phyloP scores from a whole-genome alignment of 179 eudicot genomes.

The Silene vulgaris region DNA sequence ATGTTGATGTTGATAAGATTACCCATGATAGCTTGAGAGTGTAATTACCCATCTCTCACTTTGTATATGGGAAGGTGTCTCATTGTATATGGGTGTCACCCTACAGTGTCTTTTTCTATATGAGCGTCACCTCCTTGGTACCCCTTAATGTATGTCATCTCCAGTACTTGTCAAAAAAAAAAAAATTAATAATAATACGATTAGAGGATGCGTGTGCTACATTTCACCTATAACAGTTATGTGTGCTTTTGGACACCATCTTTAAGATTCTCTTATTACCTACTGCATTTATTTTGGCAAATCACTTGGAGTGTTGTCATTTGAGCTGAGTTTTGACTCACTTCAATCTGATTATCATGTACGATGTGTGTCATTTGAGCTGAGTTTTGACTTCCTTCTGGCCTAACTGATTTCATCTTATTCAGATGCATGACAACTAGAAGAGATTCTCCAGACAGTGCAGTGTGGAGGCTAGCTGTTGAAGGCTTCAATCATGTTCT shows the following conservation, averaged over 20 bases:
- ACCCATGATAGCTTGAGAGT: background rate
- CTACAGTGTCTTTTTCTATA: no score
- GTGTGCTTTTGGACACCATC: background rate
- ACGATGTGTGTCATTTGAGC: background rate
- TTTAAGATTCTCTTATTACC: slow-evolving; percentile 6
- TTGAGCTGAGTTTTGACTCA: no score
- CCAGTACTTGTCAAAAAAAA: no score
- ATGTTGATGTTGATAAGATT: background rate
- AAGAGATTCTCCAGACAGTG: slow-evolving; percentile 85
- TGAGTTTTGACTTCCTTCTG: background rate
- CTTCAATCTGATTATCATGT: background rate
- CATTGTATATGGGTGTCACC: background rate
- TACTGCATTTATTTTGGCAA: background rate
- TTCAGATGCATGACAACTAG: slow-evolving; percentile 94
- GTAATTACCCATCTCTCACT: background rate
- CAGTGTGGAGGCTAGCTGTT: slow-evolving; percentile 89
- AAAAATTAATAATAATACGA: background rate
- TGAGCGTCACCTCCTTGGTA: no score
- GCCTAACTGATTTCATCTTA: background rate
- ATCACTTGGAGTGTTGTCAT: background rate
- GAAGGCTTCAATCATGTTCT: slow-evolving; percentile 79
- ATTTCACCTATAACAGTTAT: background rate
- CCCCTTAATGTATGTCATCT: no score
- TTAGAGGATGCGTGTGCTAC: background rate
- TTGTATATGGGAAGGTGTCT: background rate